phyloP scores from a whole-genome alignment of 352 stramenopile species.

The Globisporangium ultimum region DNA sequence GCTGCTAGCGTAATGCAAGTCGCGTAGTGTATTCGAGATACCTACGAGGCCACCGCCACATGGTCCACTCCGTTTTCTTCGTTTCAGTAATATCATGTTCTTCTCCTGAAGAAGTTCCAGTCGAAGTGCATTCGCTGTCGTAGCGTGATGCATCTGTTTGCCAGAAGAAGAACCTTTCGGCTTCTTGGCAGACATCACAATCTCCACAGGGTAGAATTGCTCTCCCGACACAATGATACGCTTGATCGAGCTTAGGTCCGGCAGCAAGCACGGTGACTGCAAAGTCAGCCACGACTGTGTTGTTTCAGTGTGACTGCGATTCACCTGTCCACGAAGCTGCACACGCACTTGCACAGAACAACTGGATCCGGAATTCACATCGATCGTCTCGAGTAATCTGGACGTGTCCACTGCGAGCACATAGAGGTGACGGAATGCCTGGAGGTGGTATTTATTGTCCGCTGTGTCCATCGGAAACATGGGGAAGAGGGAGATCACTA shows the following conservation, averaged over 20 bases:
- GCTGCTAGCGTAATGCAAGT: conserved; percentile 9
- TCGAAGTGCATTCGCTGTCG: conserved; percentile 51
- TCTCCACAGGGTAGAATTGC: conserved; percentile 72
- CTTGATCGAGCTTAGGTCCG: conserved; percentile 52
- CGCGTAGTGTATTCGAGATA: conserved; percentile 18
- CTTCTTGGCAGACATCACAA: conserved; percentile 23
- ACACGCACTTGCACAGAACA: conserved; percentile 49
- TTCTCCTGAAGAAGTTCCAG: conserved; percentile 51
- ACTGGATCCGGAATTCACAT: conserved; percentile 49
- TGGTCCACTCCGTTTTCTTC: conserved; percentile 22
- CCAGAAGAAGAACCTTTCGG: neutral
- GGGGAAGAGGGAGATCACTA: conserved; percentile 95
- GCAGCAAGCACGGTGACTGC: conserved; percentile 69
- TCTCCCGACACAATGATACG: conserved; percentile 44
- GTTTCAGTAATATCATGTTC: conserved; percentile 65
- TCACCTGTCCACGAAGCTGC: conserved; percentile 22
- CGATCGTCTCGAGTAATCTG: conserved; percentile 70
- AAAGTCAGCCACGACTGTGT: conserved; percentile 20
- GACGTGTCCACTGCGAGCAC: conserved; percentile 78
- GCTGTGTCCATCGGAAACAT: conserved; percentile 90
- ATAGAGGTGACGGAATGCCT: conserved; percentile 91
- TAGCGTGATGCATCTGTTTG: neutral
- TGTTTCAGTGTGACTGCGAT: neutral
- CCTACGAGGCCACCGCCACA: conserved; percentile 6
- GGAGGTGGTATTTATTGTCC: conserved; percentile 93